Conservation (phyloP, 768 basidiomycete genomes). For the Coprinopsis strossmayeri region DNA sequence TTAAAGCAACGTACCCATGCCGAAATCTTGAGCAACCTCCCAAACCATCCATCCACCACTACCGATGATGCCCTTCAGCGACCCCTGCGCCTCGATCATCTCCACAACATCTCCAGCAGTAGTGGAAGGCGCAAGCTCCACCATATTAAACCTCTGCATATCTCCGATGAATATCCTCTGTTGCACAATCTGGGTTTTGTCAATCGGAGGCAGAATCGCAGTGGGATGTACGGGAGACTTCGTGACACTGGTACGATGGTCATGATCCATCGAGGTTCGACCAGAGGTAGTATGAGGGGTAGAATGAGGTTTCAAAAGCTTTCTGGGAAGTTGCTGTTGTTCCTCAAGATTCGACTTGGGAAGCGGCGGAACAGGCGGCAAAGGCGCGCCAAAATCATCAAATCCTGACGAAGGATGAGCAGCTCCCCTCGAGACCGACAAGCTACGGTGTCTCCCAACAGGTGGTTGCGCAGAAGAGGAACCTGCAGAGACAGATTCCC, state of each 20-base stretch:
- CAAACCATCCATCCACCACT: conserved; percentile 83
- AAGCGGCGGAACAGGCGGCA: conserved; percentile 17
- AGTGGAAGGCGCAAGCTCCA: conserved; percentile 63
- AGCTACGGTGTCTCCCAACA: conserved; percentile 5
- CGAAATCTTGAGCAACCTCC: conserved; percentile 87
- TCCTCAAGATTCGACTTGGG: conserved; percentile 16
- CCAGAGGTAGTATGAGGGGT: conserved; percentile 9
- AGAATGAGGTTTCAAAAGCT: conserved; percentile 11
- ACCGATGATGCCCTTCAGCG: conserved; percentile 40
- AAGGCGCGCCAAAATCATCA: background rate
- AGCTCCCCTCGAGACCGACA: conserved; percentile 1
- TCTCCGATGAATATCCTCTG: conserved; percentile 76
- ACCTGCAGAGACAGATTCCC: conserved; percentile 10
- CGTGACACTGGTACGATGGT: conserved; percentile 3
- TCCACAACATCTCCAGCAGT: conserved; percentile 69
- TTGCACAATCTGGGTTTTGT: conserved; percentile 36
- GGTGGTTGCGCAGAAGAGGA: conserved; percentile 7
- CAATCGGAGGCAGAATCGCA: conserved; percentile 29
- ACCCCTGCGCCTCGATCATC: conserved; percentile 47
- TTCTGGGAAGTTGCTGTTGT: conserved; percentile 9
- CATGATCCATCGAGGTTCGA: conserved; percentile 17
- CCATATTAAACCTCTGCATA: conserved; percentile 67
- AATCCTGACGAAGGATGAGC: background rate
- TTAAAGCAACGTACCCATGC: conserved; percentile 49
- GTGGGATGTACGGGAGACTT: conserved; percentile 21